A percentile compares a stretch with the other conserved stretches of the same genome.
Evolutionary conservation across 1,284 basidiomycete genomes (phyloP).

Genomic region (Ustilago vetiveriae): DNA sequence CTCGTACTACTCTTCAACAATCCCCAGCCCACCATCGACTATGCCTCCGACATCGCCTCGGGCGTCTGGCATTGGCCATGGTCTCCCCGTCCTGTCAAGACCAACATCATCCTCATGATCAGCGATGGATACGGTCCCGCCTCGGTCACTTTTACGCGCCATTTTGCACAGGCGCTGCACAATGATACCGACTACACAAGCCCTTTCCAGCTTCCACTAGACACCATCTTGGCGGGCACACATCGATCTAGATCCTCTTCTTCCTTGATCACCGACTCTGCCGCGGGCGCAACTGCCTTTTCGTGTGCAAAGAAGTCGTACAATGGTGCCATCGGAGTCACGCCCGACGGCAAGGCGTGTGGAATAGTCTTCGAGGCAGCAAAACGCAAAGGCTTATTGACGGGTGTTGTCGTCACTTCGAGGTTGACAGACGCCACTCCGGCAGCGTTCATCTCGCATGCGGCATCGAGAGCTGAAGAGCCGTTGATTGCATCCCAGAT

Average conservation of each 20-base stretch:
- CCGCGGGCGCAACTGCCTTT: constrained; percentile 68
- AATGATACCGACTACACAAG: constrained; percentile 39
- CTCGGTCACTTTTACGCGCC: constrained; percentile 64
- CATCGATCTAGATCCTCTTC: constrained; percentile 64
- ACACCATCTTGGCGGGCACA: constrained; percentile 65
- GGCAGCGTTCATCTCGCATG: constrained; percentile 67
- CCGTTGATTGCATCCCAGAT: constrained; percentile 47
- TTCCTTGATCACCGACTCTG: constrained; percentile 67
- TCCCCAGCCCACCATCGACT: constrained; percentile 2
- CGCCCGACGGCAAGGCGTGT: constrained; percentile 54
- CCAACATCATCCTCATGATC: constrained; percentile 68
- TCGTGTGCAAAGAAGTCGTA: constrained; percentile 66
- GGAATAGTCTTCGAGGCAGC: constrained; percentile 68
- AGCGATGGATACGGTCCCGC: constrained; percentile 68
- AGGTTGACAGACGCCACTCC: constrained; percentile 65
- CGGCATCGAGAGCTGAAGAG: constrained; percentile 48
- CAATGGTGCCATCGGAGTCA: constrained; percentile 67
- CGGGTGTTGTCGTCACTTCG: constrained; percentile 67
- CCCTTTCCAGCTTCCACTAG: constrained; percentile 58
- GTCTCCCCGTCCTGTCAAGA: constrained; percentile 35
- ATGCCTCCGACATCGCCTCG: constrained; percentile 9
- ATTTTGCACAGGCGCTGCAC: constrained; percentile 59
- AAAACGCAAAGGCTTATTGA: constrained; percentile 64
- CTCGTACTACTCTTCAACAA: constrained; percentile 3
- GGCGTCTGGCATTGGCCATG: constrained; percentile 39